Base-by-base conservation (phyloP, 2,329 filamentous ascomycete genomes). In the Penicillium sp. region DNA sequence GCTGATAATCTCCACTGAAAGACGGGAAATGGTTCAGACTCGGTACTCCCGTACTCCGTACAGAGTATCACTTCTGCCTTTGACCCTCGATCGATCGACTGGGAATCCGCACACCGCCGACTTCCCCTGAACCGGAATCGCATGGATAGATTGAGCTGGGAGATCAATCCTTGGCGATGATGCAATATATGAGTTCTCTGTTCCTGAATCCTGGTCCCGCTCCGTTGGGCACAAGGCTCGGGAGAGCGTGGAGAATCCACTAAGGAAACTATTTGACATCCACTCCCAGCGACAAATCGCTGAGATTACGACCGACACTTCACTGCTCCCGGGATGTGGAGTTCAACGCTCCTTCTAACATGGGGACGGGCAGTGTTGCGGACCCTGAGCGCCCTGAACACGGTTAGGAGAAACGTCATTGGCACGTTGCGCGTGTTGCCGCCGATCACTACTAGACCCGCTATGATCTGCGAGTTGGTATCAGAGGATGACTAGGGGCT, bases 191-290 rank as follows among this genome's bases (percentile, higher is more conserved):
- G 18, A 9, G 5, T 9, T 9, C 18, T 5, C 5, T 22, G 18
- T 22, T 9, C 9, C 18, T 5, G 18, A 9, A 5, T 22, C 18
- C 18, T 9, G 18, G 5, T 5, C 4, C 9, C 25, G 12, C 25
- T 27, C 12, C 25, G 4, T 13, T 27, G 25, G 12, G 10, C 25
- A 6, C 22, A 23, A 25, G 25, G 34, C 20, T 25, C 25, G 29
- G 41, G 14, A 35, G 35, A 32, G 2, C 13, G 23, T 14, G 16
- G 28, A 13, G 26, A 33, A 15, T 33, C 42, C 42, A 16, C 69
- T 66, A 14, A 46, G 72, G n/a, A 41, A 26, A 43, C 42, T 46
- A 46, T 46, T 43, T 35, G 39, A 35, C 34, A 22, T 31, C 41
- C 41, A 39, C 28, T 18, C n/a, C 32, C 26, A 18, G 30, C 33